Conservation (phyloP, 805 yeast species). For the Spathaspora arborariae region DNA sequence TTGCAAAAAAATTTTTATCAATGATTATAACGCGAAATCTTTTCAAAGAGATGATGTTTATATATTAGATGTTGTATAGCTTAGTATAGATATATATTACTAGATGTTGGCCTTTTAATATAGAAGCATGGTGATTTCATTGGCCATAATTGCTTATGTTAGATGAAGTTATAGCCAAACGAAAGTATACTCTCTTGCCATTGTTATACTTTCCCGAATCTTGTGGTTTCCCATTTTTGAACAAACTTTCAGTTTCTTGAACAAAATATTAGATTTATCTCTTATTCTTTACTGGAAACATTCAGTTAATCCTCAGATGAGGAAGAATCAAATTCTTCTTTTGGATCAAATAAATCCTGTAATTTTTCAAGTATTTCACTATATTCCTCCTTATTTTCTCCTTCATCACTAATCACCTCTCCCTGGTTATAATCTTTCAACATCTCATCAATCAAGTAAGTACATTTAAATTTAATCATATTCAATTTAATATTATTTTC, state of each 20-base stretch:
- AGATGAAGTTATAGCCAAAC: too few species aligned
- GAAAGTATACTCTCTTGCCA: background rate
- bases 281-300: background rate
- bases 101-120: too few species aligned
- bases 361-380: background rate
- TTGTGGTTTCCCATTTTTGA: background rate
- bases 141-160: too few species aligned
- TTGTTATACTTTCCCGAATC: background rate
- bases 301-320: background rate
- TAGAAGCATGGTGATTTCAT: too few species aligned
- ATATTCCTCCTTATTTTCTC: background rate
- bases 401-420: background rate
- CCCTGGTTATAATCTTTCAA: background rate
- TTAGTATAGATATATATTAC: too few species aligned
- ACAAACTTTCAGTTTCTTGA: background rate
- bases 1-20: background rate
- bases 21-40: too few species aligned
- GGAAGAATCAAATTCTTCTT: slow-evolving; percentile 8
- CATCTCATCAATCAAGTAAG: background rate
- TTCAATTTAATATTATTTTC: slow-evolving; percentile 13
- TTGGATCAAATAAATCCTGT: slow-evolving; percentile 5
- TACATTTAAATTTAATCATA: slow-evolving; percentile 11
- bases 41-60: background rate
- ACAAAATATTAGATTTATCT: background rate
- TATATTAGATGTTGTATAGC: background rate